Percentiles rank a stretch among this genome's conserved stretches.
These are phyloP conservation scores for Zygoascus biomembranicola DNA, from an alignment of 805 yeast genomes.

Conservation along the genomic window DNA sequence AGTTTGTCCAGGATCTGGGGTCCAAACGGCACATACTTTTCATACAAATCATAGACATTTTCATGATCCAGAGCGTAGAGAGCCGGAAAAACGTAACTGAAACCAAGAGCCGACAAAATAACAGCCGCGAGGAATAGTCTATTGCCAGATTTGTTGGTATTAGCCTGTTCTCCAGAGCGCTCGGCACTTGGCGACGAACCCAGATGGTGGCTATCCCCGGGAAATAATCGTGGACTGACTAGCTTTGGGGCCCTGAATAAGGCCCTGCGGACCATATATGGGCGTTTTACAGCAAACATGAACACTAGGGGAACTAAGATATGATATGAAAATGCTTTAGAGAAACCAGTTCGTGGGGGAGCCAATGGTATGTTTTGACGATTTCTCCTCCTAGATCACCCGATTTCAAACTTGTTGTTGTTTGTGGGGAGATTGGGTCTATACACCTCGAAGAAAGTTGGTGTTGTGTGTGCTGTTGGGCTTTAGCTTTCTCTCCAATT, in stretches of 20 bases:
- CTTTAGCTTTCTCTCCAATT: not conserved
- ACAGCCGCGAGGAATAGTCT: not conserved
- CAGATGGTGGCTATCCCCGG: not conserved
- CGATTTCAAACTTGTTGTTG: not conserved
- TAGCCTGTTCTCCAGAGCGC: not conserved
- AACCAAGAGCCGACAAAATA: not conserved
- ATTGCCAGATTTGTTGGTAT: not conserved
- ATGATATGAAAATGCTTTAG: not conserved
- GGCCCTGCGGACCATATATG: no score
- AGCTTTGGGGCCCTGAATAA: no score
- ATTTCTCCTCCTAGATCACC: not conserved
- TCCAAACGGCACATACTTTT: slow-evolving; percentile 15
- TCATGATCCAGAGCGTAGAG: slow-evolving; percentile 1
- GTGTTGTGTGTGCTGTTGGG: not conserved
- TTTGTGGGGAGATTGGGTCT: not conserved
- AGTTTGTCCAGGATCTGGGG: slow-evolving; percentile 12
- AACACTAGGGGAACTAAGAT: no score
- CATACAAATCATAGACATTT: slow-evolving; percentile 4
- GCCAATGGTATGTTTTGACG: no score
- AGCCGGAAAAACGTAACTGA: slow-evolving; percentile 3
- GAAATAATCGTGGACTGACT: not conserved
- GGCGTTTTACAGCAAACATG: no score
- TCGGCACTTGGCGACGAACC: not conserved
- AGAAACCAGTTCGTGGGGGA: not conserved
- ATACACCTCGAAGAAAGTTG: not conserved